Percentiles rank a stretch among this genome's conserved stretches.
Evolutionary conservation across 179 eudicot genomes (phyloP).

Genomic region (Kewa caespitosa): DNA sequence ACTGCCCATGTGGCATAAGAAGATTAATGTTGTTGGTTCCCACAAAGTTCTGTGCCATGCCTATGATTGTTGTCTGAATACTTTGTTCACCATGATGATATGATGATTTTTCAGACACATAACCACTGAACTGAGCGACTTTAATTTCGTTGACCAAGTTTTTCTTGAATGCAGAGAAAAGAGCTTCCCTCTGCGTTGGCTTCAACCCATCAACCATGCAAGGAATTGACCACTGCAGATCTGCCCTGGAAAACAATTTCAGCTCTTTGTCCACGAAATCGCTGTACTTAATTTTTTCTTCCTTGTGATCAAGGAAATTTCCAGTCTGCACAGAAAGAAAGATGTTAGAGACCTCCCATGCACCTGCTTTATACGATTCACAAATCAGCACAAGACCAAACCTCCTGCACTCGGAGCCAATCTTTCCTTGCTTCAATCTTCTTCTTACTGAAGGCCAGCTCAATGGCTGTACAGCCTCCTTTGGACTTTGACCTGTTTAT

Average conservation of each 20-base stretch:
- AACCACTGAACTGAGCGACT: constrained; percentile 81
- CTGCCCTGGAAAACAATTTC: constrained; percentile 86
- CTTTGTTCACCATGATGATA: constrained; percentile 92
- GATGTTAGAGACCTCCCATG: not conserved
- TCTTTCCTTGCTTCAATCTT: constrained; percentile 93
- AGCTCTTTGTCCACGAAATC: constrained; percentile 95
- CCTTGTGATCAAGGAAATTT: constrained; percentile 61
- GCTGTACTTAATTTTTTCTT: constrained; percentile 60
- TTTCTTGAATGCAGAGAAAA: constrained; percentile 81
- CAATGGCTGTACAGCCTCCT: no score
- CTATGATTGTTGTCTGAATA: constrained; percentile 73
- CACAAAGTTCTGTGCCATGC: constrained; percentile 90
- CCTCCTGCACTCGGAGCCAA: constrained; percentile 90
- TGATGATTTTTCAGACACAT: constrained; percentile 85
- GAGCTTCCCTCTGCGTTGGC: constrained; percentile 95
- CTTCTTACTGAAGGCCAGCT: constrained; percentile 93
- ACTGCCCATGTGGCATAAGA: constrained; percentile 74
- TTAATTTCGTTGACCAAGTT: constrained; percentile 64
- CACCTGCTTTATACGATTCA: not conserved
- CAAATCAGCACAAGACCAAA: constrained; percentile 14
- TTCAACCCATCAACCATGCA: constrained; percentile 91
- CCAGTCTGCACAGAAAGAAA: constrained; percentile 60
- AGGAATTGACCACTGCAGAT: constrained; percentile 91
- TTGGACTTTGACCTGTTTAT: no score
- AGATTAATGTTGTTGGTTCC: constrained; percentile 92